Conservation (phyloP, 176 grass and related monocot species). For the Luzula sylvatica region DNA sequence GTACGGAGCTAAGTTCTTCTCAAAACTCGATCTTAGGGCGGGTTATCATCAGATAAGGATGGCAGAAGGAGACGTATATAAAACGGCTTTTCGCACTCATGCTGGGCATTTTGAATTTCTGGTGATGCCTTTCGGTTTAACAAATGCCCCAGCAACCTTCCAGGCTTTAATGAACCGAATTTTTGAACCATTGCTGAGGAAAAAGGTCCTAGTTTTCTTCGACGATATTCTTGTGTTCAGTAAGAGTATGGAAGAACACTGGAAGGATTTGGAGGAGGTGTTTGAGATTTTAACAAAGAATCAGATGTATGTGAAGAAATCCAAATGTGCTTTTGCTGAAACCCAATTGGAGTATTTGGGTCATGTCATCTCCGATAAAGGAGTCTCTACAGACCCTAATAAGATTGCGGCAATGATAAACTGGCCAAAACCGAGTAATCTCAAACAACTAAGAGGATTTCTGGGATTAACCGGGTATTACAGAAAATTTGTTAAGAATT, state of each 20-base stretch:
- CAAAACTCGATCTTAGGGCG: too few species aligned
- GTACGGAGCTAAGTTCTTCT: background rate
- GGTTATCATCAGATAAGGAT: background rate
- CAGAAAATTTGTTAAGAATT: too few species aligned
- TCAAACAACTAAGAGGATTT: too few species aligned
- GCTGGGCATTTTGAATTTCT: too few species aligned
- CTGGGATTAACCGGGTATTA: too few species aligned
- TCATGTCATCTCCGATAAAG: too few species aligned
- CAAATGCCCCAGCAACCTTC: background rate
- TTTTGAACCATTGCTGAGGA: background rate
- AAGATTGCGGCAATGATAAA: background rate
- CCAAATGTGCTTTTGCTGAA: background rate
- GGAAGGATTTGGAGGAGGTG: background rate
- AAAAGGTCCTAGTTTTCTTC: background rate
- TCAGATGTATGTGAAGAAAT: background rate
- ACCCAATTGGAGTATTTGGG: too few species aligned
- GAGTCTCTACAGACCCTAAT: background rate
- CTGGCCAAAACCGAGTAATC: background rate
- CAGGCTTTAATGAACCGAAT: background rate
- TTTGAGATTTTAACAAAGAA: background rate
- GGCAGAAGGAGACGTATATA: background rate
- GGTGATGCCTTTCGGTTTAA: too few species aligned
- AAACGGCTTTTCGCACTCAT: background rate
- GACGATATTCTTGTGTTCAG: too few species aligned
- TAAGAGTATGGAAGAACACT: background rate